Conservation (phyloP, 192 early-diverging fungal species). For the Linnemannia exigua region DNA sequence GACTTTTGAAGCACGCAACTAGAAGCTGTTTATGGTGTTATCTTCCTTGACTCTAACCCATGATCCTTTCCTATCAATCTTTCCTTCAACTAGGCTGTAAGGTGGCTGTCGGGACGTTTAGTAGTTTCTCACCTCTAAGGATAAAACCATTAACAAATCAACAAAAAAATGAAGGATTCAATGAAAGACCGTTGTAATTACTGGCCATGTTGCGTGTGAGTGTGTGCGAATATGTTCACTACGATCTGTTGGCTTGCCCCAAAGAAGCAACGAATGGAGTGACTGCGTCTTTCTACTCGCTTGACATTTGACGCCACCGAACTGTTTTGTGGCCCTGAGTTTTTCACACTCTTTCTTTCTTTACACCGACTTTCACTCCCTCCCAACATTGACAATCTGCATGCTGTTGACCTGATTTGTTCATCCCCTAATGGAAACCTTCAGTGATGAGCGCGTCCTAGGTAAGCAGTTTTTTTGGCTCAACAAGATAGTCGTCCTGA, state of each 20-base stretch:
- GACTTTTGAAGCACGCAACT: background rate
- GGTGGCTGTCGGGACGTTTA: background rate
- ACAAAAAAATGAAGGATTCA: background rate
- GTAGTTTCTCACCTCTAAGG: background rate
- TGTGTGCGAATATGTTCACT: no score
- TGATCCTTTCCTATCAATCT: background rate
- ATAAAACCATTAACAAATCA: constrained; percentile 6
- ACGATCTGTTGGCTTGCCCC: no score
- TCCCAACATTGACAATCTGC: background rate
- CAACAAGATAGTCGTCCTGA: no score
- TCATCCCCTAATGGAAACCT: constrained; percentile 16
- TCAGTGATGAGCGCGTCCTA: constrained; percentile 30
- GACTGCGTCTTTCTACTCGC: background rate
- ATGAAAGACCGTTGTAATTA: background rate
- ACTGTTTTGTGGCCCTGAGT: background rate
- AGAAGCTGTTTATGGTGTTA: background rate
- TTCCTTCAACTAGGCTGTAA: background rate
- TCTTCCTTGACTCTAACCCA: background rate
- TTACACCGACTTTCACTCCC: background rate
- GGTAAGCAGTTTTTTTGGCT: constrained; percentile 15
- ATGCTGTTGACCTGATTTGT: constrained; percentile 10
- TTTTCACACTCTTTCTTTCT: background rate
- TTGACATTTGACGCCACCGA: background rate
- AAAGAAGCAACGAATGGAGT: background rate
- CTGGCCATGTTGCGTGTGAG: background rate